phyloP scores from a whole-genome alignment of 768 basidiomycete genomes.

The Podaxis sp. region DNA sequence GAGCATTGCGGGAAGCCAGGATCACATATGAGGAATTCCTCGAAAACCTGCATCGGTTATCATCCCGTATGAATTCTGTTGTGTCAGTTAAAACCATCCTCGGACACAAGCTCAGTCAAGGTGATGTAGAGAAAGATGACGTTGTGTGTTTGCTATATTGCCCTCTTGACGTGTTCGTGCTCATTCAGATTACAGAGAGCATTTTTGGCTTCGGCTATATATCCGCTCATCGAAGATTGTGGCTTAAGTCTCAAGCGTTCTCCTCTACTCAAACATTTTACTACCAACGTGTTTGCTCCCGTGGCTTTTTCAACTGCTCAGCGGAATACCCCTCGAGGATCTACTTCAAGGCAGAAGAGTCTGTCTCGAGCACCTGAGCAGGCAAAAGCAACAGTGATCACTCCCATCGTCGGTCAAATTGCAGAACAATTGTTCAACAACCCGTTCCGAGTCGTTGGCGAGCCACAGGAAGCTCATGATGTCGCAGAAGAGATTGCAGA shows the following conservation, averaged over 20 bases:
- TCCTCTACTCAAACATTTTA: constrained; percentile 31
- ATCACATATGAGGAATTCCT: constrained; percentile 37
- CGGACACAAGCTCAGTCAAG: constrained; percentile 35
- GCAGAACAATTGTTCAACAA: constrained; percentile 43
- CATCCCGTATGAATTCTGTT: constrained; percentile 25
- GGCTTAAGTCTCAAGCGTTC: constrained; percentile 31
- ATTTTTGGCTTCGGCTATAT: constrained; percentile 30
- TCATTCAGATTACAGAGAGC: constrained; percentile 27
- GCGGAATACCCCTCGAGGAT: not conserved
- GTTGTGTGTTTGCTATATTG: constrained; percentile 32
- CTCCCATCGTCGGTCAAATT: constrained; percentile 42
- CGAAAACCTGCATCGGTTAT: constrained; percentile 22
- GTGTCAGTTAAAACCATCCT: constrained; percentile 30
- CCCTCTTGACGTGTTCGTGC: not conserved
- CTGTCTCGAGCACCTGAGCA: not conserved
- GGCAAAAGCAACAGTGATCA: constrained; percentile 18
- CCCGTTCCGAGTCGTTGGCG: constrained; percentile 35
- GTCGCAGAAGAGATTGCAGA: constrained; percentile 20
- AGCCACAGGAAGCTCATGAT: constrained; percentile 22
- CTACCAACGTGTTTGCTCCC: not conserved
- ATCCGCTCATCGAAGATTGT: constrained; percentile 26
- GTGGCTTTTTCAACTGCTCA: not conserved
- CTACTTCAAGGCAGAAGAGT: not conserved
- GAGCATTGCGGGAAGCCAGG: constrained; percentile 27
- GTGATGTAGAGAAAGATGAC: constrained; percentile 41